A percentile compares a stretch with the other conserved stretches of the same genome.
Evolutionary conservation across 2,329 filamentous ascomycete species (phyloP).

Genomic region (Calonectria pseudoturangicola): DNA sequence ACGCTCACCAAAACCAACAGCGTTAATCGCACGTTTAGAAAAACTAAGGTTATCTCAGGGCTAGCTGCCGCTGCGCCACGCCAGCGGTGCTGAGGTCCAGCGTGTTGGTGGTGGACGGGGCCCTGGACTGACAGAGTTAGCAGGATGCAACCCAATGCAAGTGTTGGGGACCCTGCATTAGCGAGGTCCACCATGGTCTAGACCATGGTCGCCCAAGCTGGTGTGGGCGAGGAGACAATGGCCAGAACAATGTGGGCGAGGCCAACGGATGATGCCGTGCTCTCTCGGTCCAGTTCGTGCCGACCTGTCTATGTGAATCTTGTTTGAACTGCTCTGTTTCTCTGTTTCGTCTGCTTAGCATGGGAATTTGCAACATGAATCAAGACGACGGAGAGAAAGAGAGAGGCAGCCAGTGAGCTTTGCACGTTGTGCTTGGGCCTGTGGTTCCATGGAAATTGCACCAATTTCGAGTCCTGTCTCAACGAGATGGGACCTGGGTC

Average conservation of each 20-base stretch:
- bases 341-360: constrained; percentile 16
- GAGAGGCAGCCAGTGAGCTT: constrained; percentile 21
- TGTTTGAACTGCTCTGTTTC: constrained; percentile 16
- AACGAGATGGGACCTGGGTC: constrained; percentile 28
- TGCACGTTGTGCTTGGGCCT: constrained; percentile 6
- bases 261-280: constrained; percentile 26
- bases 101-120: constrained; percentile 15
- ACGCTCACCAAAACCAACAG: not conserved
- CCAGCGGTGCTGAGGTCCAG: constrained; percentile 23
- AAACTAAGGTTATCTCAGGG: constrained; percentile 24
- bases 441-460: constrained; percentile 35
- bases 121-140: constrained; percentile 15
- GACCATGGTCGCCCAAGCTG: constrained; percentile 8
- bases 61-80: constrained; percentile 38
- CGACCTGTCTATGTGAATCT: constrained; percentile 1
- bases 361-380: not conserved
- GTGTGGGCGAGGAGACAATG: constrained; percentile 4
- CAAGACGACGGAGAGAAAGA: not conserved
- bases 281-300: not conserved
- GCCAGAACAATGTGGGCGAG: not conserved
- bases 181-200: constrained; percentile 34
- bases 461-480: constrained; percentile 33
- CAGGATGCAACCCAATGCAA: constrained; percentile 27
- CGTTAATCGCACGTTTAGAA: constrained; percentile 9
- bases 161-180: constrained; percentile 42